Conservation (phyloP, 2,329 filamentous ascomycete genomes). For the Aspergillus eucalypticola region DNA sequence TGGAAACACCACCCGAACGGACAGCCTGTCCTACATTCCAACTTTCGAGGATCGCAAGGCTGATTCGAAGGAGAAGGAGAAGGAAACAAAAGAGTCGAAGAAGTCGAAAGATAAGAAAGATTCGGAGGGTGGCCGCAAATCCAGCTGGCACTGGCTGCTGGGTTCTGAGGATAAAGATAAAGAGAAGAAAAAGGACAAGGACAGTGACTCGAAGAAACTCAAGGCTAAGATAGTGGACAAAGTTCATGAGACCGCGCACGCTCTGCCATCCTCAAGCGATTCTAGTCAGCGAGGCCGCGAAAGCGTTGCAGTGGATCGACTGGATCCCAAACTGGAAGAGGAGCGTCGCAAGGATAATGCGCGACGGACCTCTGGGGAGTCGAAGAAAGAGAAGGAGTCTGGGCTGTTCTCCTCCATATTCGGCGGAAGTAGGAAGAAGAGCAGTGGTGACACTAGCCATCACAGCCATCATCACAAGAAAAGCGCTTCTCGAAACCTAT, state of each 20-base stretch:
- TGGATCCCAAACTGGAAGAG: conserved; percentile 69
- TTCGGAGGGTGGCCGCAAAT: conserved; percentile 70
- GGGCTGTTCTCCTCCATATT: conserved; percentile 94
- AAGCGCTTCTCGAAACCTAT: conserved; percentile 69
- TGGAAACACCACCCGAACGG: conserved; percentile 70
- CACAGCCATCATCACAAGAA: conserved; percentile 63
- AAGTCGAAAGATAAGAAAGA: conserved; percentile 76
- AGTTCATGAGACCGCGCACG: conserved; percentile 73
- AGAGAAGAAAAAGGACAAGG: conserved; percentile 61
- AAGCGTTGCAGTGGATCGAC: conserved; percentile 79
- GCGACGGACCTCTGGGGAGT: conserved; percentile 65
- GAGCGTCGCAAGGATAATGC: conserved; percentile 74
- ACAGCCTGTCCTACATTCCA: conserved; percentile 77
- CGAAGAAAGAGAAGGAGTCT: conserved; percentile 83
- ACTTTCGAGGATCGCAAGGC: conserved; percentile 72
- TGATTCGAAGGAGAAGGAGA: conserved; percentile 72
- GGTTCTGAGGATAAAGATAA: conserved; percentile 67
- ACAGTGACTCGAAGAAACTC: conserved; percentile 63
- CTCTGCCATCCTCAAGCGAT: conserved; percentile 86
- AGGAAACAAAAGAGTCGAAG: conserved; percentile 64
- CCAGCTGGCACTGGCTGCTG: conserved; percentile 76
- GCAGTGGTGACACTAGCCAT: conserved; percentile 64
- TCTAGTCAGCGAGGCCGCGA: conserved; percentile 64
- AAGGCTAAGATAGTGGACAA: conserved; percentile 56
- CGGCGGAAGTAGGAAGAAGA: conserved; percentile 83